Evolutionary conservation across 257 asterid genomes (phyloP).

Genomic region (Plantago ovata): DNA sequence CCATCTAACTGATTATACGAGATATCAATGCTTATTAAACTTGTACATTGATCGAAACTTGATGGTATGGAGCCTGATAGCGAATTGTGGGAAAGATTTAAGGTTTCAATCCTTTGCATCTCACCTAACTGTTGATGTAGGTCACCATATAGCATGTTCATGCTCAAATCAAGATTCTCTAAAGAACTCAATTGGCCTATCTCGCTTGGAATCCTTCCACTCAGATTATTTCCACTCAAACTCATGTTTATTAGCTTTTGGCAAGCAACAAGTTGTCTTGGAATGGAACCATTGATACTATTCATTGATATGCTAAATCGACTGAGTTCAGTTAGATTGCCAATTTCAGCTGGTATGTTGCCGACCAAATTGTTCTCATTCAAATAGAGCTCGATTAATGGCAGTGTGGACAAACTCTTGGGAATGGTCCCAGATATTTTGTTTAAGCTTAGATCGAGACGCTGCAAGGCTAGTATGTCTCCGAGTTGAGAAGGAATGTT

Average conservation of each 20-base stretch:
- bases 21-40: conserved; percentile 21
- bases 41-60: conserved; percentile 12
- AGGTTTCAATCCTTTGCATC: conserved; percentile 12
- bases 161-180: conserved; percentile 32
- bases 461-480: conserved; percentile 8
- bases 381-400: conserved; percentile 19
- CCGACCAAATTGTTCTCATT: conserved; percentile 30
- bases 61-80: conserved; percentile 36
- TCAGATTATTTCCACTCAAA: conserved; percentile 27
- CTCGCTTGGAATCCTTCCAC: conserved; percentile 25
- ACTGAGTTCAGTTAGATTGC: conserved; percentile 16
- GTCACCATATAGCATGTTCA: conserved; percentile 28
- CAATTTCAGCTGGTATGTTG: conserved; percentile 24
- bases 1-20: conserved; percentile 39
- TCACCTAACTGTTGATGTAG: conserved; percentile 26
- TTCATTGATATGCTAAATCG: conserved; percentile 25
- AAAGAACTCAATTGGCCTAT: conserved; percentile 21
- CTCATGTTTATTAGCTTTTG: conserved; percentile 12
- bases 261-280: conserved; percentile 25
- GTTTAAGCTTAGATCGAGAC: conserved; percentile 34
- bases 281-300: conserved; percentile 28
- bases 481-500: conserved; percentile 28
- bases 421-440: conserved; percentile 30
- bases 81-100: conserved; percentile 37
- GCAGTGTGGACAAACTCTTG: conserved; percentile 16